Base-by-base conservation (phyloP, 202 grass and related monocot species). In the Panicum virgatum region DNA sequence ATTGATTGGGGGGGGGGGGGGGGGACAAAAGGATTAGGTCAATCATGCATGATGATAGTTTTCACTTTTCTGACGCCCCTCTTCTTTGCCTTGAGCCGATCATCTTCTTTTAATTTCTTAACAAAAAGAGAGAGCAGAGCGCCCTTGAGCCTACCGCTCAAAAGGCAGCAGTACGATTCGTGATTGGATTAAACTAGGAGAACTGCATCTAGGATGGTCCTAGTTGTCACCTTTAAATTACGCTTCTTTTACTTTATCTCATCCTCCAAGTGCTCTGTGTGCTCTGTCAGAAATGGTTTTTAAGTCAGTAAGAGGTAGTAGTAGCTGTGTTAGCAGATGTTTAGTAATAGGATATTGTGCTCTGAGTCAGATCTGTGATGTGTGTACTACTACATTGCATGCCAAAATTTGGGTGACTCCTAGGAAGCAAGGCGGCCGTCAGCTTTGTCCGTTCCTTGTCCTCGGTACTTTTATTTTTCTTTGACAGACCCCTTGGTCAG, bases 201-300 rank as follows among this genome's bases (percentile, higher is more conserved):
- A n/a, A n/a, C n/a, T n/a, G n/a, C n/a, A n/a, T n/a, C n/a, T n/a
- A 75, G 72, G 48, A 69, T 46, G 83, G 83, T 73, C 75, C 66
- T 56, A 5, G 27, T 44, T 47, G 7, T 79, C 75, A 46, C 52
- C 82, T 61, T 78, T 70, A 70, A 62, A 70, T 16, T 78, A 62
- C 34, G 2, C 16, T 64, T 15, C 20, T 23, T 47, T 23, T 62
- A 50, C 29, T 66, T 30, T 66, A 66, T 52, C 20, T 46, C 44
- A 34, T 9, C 0, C 0, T 19, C 1, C 43, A 47, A 13, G 27
- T 46, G n/a, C 59, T 22, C 3, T 6, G 2, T 5, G 22, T 58
- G 23, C 22, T 66, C 52, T 64, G n/a, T n/a, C n/a, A n/a, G n/a
- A n/a, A n/a, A n/a, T n/a, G n/a, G n/a, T n/a, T n/a, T n/a, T n/a